Base-by-base conservation (phyloP, 2,329 filamentous ascomycete genomes). In the Cadophora luteo-olivacea region DNA sequence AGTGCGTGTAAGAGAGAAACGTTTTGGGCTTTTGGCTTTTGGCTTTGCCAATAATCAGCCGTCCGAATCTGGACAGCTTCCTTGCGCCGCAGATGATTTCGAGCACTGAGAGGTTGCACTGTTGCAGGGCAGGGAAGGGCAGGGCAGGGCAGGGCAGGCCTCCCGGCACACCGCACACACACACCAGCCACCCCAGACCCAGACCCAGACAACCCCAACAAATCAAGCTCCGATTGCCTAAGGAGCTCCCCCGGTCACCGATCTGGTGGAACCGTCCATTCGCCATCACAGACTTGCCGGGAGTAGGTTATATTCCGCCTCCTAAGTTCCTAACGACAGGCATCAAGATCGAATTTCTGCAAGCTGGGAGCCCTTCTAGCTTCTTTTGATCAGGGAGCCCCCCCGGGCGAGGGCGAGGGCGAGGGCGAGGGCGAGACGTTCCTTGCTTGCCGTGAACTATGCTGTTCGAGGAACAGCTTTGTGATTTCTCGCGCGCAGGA, bases 261-360 rank as follows among this genome's bases (percentile, higher is more conserved):
- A 62, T 60, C 65, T 60, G 60, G 60, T 51, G 60, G 60, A 51
- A 49, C 60, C 41, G 19, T 62, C 60, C 41, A 62, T 62, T 62
- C 60, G 60, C 60, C 41, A 49, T 61, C 58, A 29, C 57, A 67
- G 49, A 51, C 48, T 38, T 67, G 52, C 64, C 48, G 67, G 67
- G 67, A 66, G 58, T 16, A 61, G 63, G 54, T 52, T 69, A 69
- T 69, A 69, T 64, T 66, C 52, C 64, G 58, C 41, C 67, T 33
- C 22, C 22, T 48, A 51, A 19, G 33, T 64, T 33, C 22, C 22
- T 48, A 51, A 19, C 38, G 60, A 16, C 60, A 51, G 36, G 58
- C 58, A 33, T 61, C 63, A 68, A 65, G 61, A 65, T 62, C 58
- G 22, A 62, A 62, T 61, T 52, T 62, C 33, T 67, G 65, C 65